Conservation (phyloP, 2,329 filamentous ascomycete species). For the Pestalotiopsis sp. region DNA sequence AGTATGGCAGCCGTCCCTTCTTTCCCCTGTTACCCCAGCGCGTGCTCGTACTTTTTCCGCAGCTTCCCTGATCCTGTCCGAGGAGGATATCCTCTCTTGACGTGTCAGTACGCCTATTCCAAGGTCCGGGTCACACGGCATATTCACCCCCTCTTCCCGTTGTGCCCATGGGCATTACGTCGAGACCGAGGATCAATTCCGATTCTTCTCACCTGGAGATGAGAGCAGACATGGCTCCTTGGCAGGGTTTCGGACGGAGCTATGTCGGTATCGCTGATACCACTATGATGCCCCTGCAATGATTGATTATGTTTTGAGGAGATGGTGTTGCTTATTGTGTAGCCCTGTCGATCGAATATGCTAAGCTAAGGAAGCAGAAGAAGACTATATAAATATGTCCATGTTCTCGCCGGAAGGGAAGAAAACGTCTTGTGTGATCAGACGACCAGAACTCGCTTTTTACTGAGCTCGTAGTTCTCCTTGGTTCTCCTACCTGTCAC, state of each 20-base stretch:
- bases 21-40: not conserved
- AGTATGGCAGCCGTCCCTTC: too few relatives aligned
- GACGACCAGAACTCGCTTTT: not conserved
- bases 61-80: not conserved
- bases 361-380: not conserved
- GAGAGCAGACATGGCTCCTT: not conserved
- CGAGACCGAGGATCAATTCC: not conserved
- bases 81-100: not conserved
- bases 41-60: not conserved
- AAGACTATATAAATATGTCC: not conserved
- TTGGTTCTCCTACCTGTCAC: not conserved
- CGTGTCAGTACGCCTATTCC: not conserved
- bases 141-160: not conserved
- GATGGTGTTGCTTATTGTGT: not conserved
- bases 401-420: not conserved
- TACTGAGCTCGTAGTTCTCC: not conserved
- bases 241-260: slow-evolving; percentile 1
- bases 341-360: not conserved
- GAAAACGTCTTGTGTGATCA: not conserved
- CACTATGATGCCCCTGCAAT: not conserved
- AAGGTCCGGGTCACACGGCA: not conserved
- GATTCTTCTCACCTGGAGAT: not conserved
- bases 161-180: not conserved
- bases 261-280: slow-evolving; percentile 8
- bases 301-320: not conserved